Conservation (phyloP, 2,329 filamentous ascomycete species). For the Ceratocystis alfenasii region DNA sequence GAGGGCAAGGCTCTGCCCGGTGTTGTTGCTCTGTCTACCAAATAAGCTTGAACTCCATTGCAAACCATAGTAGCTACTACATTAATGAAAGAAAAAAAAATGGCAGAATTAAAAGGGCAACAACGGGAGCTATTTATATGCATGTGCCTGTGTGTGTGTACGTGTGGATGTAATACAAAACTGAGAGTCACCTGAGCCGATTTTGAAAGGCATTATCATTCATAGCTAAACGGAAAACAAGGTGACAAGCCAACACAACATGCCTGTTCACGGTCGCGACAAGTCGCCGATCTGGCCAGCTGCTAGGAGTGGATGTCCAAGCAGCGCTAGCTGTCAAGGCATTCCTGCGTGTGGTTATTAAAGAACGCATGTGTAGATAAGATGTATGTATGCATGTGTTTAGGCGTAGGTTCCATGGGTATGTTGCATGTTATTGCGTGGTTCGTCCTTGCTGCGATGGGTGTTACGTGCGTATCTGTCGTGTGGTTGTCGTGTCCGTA, state of each 20-base stretch:
- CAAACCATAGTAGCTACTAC: not conserved
- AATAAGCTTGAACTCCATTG: conserved; percentile 35
- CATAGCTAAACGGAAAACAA: not conserved
- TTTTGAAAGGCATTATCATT: not conserved
- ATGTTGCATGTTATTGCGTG: not conserved
- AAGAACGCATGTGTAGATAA: not conserved
- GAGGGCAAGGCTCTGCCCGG: conserved; percentile 97
- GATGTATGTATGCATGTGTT: not conserved
- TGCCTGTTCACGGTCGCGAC: not conserved
- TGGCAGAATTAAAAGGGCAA: not conserved
- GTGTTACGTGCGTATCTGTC: conserved; percentile 3
- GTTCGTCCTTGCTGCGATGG: not conserved
- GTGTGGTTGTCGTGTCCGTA: not conserved
- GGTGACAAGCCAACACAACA: not conserved
- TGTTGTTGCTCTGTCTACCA: conserved; percentile 77
- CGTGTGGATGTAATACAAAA: too few relatives aligned
- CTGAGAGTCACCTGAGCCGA: not conserved
- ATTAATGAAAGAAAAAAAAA: conserved; percentile 13
- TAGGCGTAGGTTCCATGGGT: not conserved
- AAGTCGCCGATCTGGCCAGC: not conserved
- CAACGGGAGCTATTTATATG: not conserved
- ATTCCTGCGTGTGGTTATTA: not conserved
- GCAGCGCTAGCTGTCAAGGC: not conserved
- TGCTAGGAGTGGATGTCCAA: not conserved
- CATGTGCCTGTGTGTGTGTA: too few relatives aligned